Evolutionary conservation across 306 rosid genomes (phyloP), one percentile per base, ranked within the genome.

Genomic region (Quillaja saponaria): DNA sequence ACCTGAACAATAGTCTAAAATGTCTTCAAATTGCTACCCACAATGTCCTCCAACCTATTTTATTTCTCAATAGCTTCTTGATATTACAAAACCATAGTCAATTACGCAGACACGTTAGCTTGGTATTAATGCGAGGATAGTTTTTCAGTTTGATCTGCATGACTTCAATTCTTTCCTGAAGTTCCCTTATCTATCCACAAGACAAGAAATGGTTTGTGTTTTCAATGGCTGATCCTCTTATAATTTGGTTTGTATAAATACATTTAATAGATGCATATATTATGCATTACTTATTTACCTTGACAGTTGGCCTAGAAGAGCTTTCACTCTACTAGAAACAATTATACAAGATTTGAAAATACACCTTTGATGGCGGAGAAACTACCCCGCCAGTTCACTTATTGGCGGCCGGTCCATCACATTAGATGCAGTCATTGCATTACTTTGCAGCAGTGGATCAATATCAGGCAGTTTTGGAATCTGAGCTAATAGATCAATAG

Each of bases 371-470:
- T 13, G 44, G 48, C 28, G 46, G 41, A 51, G 7, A 46, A 6
- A 64, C 74, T 86, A 90, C 58, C 95, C 95, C 47, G 88, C 89
- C 21, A 92, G 86, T 61, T 92, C 96, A 59, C 95, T 92, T 47
- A 92, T 88, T 16, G 98, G 98, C 9, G 98, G 95, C 64, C 98
- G 88, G 64, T 92, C 96, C 98, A 92, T 86, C 64, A 88, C 58
- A 73, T 72, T 78, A n/a, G 80, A 84, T 45, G 95, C 96, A 69
- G 84, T 76, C 63, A 56, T 72, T 33, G 98, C 98, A 76, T 84
- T 86, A 45, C 71, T 83, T 65, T 84, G 88, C 80, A 92, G 69
- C 61, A 78, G 47, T 3, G 89, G 87, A 55, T 88, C 96, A 56
- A 86, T 79, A 66, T 86, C 96, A 8, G 96, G 85, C 80, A 88